A percentile compares a stretch with the other conserved stretches of the same genome.
Evolutionary conservation across 495 filamentous ascomycete species (phyloP).

Genomic region (Apodospora peruviana): DNA sequence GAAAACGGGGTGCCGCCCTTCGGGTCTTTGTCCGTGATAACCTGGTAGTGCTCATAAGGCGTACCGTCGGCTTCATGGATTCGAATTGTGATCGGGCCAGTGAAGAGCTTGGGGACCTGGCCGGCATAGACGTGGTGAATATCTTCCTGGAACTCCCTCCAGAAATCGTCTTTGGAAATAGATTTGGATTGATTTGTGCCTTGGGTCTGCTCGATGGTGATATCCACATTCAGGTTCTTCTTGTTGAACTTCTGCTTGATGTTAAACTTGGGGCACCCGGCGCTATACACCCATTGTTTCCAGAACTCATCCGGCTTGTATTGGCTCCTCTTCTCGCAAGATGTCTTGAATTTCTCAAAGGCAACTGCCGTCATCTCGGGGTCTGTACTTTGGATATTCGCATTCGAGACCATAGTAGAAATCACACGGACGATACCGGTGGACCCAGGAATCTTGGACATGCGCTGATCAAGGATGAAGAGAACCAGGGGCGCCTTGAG

Average conservation of each 20-base stretch:
- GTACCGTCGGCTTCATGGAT: conserved; percentile 99
- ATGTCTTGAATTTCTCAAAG: conserved; percentile 66
- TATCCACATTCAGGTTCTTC: conserved; percentile 92
- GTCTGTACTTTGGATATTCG: conserved; percentile 68
- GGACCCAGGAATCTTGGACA: conserved; percentile 80
- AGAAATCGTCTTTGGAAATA: conserved; percentile 61
- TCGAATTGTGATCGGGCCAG: conserved; percentile 92
- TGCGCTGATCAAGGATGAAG: conserved; percentile 84
- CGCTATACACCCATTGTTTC: conserved; percentile 83
- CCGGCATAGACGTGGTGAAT: conserved; percentile 63
- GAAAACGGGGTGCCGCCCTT: conserved; percentile 63
- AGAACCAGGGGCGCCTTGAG: conserved; percentile 89
- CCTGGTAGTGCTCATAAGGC: conserved; percentile 95
- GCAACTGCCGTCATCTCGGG: conserved; percentile 67
- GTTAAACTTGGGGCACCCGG: conserved; percentile 80
- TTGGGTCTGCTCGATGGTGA: conserved; percentile 82
- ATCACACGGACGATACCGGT: conserved; percentile 81
- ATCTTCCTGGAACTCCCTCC: conserved; percentile 78
- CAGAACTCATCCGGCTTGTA: conserved; percentile 82
- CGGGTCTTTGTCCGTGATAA: conserved; percentile 79
- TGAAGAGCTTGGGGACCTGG: conserved; percentile 71
- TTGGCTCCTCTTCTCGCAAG: conserved; percentile 82
- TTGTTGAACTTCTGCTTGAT: conserved; percentile 92
- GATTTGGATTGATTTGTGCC: conserved; percentile 33
- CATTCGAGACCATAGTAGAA: conserved; percentile 70